These are phyloP conservation scores for Blastocystis sp. DNA, from an alignment of 352 stramenopile genomes.

Conservation along the genomic window DNA sequence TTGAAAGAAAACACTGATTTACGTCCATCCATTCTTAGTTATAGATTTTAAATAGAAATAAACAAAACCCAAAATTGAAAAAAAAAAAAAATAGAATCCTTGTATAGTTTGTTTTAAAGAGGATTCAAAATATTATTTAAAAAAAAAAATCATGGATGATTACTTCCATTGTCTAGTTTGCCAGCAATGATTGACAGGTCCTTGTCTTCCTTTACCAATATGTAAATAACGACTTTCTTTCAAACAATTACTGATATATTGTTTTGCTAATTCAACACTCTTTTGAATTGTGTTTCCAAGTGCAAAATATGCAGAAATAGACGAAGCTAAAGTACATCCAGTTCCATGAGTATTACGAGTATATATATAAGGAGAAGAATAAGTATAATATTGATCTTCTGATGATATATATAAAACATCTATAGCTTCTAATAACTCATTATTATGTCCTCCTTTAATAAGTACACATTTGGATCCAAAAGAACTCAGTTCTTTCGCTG, in stretches of 20 bases:
- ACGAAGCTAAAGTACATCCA: constrained; percentile 67
- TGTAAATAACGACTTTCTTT: not conserved
- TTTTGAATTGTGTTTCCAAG: constrained; percentile 39
- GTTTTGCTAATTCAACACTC: constrained; percentile 41
- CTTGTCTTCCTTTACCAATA: constrained; percentile 25
- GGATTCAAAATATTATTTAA: too few species aligned
- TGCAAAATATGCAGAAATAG: constrained; percentile 64
- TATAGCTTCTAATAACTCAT: too few species aligned
- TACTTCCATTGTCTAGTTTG: too few species aligned
- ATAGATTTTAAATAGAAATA: too few species aligned
- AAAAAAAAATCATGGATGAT: too few species aligned
- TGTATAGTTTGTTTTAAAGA: too few species aligned
- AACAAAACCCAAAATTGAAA: too few species aligned
- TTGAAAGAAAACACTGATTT: too few species aligned
- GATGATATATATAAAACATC: constrained; percentile 21
- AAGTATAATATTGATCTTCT: not conserved
- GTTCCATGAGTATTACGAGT: constrained; percentile 63
- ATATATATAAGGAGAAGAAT: not conserved
- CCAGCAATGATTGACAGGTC: constrained; percentile 36
- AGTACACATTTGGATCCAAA: constrained; percentile 55
- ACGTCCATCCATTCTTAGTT: too few species aligned
- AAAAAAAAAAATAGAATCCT: too few species aligned
- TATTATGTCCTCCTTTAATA: constrained; percentile 73
- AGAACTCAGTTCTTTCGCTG: constrained; percentile 52
- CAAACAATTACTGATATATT: constrained; percentile 23